phyloP scores from a whole-genome alignment of 305 asterid species.

The Stenogyne calaminthoides region DNA sequence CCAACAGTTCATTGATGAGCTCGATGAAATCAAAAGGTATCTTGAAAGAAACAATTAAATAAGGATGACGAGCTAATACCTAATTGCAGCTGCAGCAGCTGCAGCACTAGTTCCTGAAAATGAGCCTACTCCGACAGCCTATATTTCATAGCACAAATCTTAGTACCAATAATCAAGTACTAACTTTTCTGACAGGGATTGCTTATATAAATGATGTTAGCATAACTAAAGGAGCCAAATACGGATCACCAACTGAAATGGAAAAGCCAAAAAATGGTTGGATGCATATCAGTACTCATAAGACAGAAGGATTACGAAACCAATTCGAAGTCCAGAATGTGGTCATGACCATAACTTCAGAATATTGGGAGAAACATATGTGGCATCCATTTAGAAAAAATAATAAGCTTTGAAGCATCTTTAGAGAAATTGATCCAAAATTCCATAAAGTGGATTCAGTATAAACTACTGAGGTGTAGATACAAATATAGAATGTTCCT shows the following conservation, averaged over 20 bases:
- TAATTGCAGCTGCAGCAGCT: slow-evolving; percentile 94
- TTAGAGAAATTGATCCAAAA: neutral
- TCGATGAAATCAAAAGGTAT: neutral
- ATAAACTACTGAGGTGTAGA: neutral
- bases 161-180: slow-evolving; percentile 25
- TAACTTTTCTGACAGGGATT: slow-evolving; percentile 10
- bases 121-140: slow-evolving; percentile 96
- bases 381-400: neutral
- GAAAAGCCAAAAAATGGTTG: slow-evolving; percentile 3
- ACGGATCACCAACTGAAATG: slow-evolving; percentile 18
- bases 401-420: slow-evolving; percentile 13
- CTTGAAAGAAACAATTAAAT: slow-evolving; percentile 14
- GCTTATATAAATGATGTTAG: slow-evolving; percentile 17
- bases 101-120: slow-evolving; percentile 93
- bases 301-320: slow-evolving; percentile 17
- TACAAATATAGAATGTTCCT: neutral
- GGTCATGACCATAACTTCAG: slow-evolving; percentile 6
- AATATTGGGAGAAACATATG: neutral
- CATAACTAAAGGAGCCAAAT: slow-evolving; percentile 9
- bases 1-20: slow-evolving; percentile 19
- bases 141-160: slow-evolving; percentile 36
- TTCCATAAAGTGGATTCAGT: slow-evolving; percentile 3
- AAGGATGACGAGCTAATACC: slow-evolving; percentile 45
- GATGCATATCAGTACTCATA: neutral
- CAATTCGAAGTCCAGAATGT: neutral